A percentile compares a stretch with the other conserved stretches of the same genome.
Evolutionary conservation across 805 yeast species (phyloP).

Genomic region (Zygosaccharomyces siamensis): DNA sequence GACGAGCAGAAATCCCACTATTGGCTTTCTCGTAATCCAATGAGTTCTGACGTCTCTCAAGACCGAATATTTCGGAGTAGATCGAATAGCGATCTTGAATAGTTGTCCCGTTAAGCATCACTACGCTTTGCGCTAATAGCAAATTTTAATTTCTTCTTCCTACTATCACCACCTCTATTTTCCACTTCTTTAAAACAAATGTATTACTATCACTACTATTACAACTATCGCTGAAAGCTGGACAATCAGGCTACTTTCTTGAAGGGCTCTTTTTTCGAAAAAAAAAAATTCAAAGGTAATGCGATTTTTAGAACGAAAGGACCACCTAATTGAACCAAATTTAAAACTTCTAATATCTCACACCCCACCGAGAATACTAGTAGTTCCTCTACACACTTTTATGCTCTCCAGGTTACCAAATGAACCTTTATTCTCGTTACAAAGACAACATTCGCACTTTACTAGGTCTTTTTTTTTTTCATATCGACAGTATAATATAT

Average conservation of each 20-base stretch:
- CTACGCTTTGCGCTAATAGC: neutral
- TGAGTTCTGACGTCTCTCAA: slow-evolving; percentile 25
- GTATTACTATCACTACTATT: too few relatives aligned
- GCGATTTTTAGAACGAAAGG: neutral
- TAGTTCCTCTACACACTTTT: neutral
- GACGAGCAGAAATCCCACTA: slow-evolving; percentile 4
- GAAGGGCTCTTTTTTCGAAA: neutral
- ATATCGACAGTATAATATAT: neutral
- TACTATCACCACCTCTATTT: neutral
- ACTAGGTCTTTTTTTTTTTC: slow-evolving; percentile 1
- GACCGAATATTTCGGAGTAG: slow-evolving; percentile 30
- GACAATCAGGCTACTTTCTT: neutral
- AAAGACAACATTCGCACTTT: slow-evolving; percentile 1
- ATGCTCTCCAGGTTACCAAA: neutral
- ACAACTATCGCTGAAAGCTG: neutral
- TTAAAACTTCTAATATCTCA: neutral
- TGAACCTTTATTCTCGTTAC: neutral
- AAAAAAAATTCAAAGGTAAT: neutral
- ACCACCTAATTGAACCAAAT: slow-evolving; percentile 3
- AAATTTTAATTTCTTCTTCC: neutral
- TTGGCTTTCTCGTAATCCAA: slow-evolving; percentile 7
- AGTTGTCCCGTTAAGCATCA: slow-evolving; percentile 10
- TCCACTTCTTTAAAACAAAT: too few relatives aligned
- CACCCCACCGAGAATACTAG: neutral
- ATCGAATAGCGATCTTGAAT: slow-evolving; percentile 17